Percentiles rank a stretch among this genome's conserved stretches.
phyloP scores from a whole-genome alignment of 2,329 filamentous ascomycete species.

The Herpomyces periplanetae region DNA sequence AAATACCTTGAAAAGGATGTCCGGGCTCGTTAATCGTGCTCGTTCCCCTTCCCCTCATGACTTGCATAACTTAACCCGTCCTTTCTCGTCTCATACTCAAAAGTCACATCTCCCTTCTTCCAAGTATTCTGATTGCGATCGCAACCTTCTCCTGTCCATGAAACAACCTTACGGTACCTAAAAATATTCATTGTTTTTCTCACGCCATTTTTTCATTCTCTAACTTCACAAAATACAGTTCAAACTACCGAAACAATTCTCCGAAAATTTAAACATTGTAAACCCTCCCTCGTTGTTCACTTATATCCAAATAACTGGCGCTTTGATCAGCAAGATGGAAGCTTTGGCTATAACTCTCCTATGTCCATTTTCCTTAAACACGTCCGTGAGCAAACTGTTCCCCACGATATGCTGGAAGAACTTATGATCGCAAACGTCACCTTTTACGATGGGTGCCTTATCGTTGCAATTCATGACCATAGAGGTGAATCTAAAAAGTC shows the following conservation, averaged over 20 bases:
- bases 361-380: slow-evolving; percentile 53
- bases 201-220: too few relatives aligned
- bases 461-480: slow-evolving; percentile 74
- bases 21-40: too few relatives aligned
- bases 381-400: slow-evolving; percentile 30
- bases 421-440: slow-evolving; percentile 26
- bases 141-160: too few relatives aligned
- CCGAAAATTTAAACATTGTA: slow-evolving; percentile 28
- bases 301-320: slow-evolving; percentile 51
- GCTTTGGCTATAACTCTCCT: slow-evolving; percentile 61
- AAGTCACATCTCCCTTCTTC: too few relatives aligned
- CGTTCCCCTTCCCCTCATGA: too few relatives aligned
- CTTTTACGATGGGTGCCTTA: slow-evolving; percentile 78
- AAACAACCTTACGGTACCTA: too few relatives aligned
- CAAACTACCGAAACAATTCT: slow-evolving; percentile 36
- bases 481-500: slow-evolving; percentile 14
- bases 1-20: too few relatives aligned
- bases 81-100: too few relatives aligned
- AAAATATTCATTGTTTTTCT: too few relatives aligned
- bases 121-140: too few relatives aligned
- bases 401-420: slow-evolving; percentile 53
- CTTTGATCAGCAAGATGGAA: slow-evolving; percentile 74
- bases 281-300: slow-evolving; percentile 54
- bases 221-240: too few relatives aligned
- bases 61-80: too few relatives aligned